These are phyloP conservation scores for Cryphonectria nitschkei DNA, from an alignment of 2,329 filamentous ascomycete genomes.

Conservation along the genomic window DNA sequence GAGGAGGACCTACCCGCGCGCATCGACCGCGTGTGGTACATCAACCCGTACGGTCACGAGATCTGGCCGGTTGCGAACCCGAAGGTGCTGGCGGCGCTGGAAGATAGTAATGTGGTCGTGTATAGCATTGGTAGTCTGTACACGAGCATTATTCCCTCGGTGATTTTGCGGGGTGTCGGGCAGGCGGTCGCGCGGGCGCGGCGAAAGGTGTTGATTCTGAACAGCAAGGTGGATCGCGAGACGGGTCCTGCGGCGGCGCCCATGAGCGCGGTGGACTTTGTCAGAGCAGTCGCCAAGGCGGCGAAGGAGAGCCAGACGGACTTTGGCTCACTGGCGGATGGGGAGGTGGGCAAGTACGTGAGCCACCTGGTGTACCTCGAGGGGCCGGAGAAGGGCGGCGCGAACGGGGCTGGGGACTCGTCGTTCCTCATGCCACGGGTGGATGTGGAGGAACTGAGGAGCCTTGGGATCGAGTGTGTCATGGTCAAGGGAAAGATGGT, in stretches of 20 bases:
- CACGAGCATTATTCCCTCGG: constrained; percentile 82
- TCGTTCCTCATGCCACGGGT: constrained; percentile 65
- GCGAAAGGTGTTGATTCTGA: constrained; percentile 82
- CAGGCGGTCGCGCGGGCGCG: constrained; percentile 55
- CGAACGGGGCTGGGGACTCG: constrained; percentile 37
- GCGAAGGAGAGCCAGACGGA: constrained; percentile 68
- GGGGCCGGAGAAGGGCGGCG: constrained; percentile 41
- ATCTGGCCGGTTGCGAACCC: constrained; percentile 85
- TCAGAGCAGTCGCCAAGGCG: constrained; percentile 76
- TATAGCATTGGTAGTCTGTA: constrained; percentile 96
- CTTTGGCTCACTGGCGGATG: constrained; percentile 35
- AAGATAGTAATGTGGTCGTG: constrained; percentile 68
- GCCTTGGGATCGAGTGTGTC: constrained; percentile 76
- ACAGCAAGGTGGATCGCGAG: constrained; percentile 83
- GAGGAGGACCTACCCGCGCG: constrained; percentile 77
- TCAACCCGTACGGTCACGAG: constrained; percentile 97
- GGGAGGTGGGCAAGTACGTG: constrained; percentile 66
- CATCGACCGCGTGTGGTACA: constrained; percentile 90
- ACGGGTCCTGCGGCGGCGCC: constrained; percentile 70
- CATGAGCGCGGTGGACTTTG: constrained; percentile 79
- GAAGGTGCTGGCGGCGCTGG: constrained; percentile 72
- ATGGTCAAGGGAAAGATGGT: constrained; percentile 73
- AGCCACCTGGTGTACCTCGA: constrained; percentile 85
- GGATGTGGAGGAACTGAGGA: constrained; percentile 64
- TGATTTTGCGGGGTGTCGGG: constrained; percentile 78